These are phyloP conservation scores for Gamarada debralockiae DNA, from an alignment of 495 filamentous ascomycete species.

Conservation along the genomic window DNA sequence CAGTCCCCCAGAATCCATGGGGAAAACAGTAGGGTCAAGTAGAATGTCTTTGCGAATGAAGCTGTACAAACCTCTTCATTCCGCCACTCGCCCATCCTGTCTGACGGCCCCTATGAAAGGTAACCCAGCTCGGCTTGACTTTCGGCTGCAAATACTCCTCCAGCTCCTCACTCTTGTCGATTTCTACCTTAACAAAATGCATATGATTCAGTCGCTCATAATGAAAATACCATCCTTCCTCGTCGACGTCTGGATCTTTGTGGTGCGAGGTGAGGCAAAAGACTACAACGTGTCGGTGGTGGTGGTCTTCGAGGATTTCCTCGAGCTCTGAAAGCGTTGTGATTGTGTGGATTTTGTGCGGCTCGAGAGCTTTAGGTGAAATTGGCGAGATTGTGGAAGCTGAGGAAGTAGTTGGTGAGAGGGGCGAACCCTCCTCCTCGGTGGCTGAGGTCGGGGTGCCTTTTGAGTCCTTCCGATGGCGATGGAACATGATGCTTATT, in stretches of 20 bases:
- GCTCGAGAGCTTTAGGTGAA: background rate
- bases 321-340: constrained; percentile 12
- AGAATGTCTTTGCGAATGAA: too few species aligned
- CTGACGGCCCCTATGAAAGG: constrained; percentile 8
- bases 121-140: constrained; percentile 12
- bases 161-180: constrained; percentile 1
- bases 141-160: constrained; percentile 14
- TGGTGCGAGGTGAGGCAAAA: constrained; percentile 9
- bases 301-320: constrained; percentile 11
- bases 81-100: constrained; percentile 14
- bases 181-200: constrained; percentile 5
- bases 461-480: too few species aligned
- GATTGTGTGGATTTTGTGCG: constrained; percentile 7
- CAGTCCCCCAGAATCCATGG: too few species aligned
- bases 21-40: too few species aligned
- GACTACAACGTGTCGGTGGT: constrained; percentile 7
- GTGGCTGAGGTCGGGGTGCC: too few species aligned
- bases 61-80: constrained; percentile 13
- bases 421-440: too few species aligned
- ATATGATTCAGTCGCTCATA: constrained; percentile 9
- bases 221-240: constrained; percentile 11
- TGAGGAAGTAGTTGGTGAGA: too few species aligned
- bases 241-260: constrained; percentile 4
- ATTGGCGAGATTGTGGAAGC: too few species aligned
- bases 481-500: too few species aligned